phyloP scores from a whole-genome alignment of 2,329 filamentous ascomycete genomes.

The Tolypocladium guangdongense region DNA sequence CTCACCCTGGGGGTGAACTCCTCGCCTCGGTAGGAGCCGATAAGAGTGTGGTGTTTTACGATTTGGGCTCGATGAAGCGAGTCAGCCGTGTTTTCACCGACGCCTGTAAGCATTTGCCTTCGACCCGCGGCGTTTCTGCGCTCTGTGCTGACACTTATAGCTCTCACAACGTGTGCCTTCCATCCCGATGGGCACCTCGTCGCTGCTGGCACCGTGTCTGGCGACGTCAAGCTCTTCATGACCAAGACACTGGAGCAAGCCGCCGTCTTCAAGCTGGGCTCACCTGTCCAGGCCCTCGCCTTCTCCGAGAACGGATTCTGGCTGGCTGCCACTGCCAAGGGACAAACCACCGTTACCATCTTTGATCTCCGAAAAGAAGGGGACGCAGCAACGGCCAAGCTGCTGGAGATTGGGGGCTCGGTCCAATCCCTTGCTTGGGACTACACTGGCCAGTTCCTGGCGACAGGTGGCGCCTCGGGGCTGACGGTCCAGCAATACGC shows the following conservation, averaged over 20 bases:
- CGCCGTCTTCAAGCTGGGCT: constrained; percentile 59
- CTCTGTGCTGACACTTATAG: constrained; percentile 27
- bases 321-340: constrained; percentile 74
- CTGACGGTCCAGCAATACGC: constrained; percentile 82
- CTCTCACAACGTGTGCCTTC: constrained; percentile 69
- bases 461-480: constrained; percentile 68
- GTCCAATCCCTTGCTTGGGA: constrained; percentile 78
- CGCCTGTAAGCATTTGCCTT: constrained; percentile 49
- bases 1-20: constrained; percentile 76
- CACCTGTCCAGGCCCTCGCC: constrained; percentile 61
- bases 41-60: constrained; percentile 88
- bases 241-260: constrained; percentile 68
- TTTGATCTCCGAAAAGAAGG: constrained; percentile 92
- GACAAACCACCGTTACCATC: constrained; percentile 67
- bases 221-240: constrained; percentile 82
- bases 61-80: constrained; percentile 54
- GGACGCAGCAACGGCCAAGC: constrained; percentile 68
- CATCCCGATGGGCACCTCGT: constrained; percentile 96
- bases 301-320: constrained; percentile 98
- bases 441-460: constrained; percentile 88
- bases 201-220: constrained; percentile 68
- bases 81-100: constrained; percentile 73
- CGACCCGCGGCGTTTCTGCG: neutral
- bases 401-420: constrained; percentile 73
- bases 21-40: constrained; percentile 81